phyloP scores from a whole-genome alignment of 495 filamentous ascomycete genomes.

The Darksidea phi region DNA sequence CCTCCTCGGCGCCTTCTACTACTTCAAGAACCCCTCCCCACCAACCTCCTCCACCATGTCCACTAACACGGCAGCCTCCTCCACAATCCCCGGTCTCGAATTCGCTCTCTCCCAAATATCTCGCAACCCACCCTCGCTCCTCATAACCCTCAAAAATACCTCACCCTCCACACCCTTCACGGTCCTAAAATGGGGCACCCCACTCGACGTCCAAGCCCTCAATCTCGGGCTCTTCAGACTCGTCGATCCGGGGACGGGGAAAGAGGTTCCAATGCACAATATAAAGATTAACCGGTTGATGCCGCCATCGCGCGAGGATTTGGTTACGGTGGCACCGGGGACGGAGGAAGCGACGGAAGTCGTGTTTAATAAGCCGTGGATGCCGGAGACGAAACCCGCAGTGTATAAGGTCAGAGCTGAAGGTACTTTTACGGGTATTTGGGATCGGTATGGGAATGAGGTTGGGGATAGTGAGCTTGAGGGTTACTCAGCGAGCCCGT shows the following conservation, averaged over 20 bases:
- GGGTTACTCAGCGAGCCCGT: background rate
- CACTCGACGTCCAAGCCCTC: conserved; percentile 24
- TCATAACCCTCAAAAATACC: conserved; percentile 29
- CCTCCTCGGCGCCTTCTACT: conserved; percentile 26
- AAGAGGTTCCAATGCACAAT: conserved; percentile 12
- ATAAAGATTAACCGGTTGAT: conserved; percentile 29
- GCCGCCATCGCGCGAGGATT: conserved; percentile 23
- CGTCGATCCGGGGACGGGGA: conserved; percentile 10
- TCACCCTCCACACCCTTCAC: conserved; percentile 22
- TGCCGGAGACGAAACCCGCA: conserved; percentile 14
- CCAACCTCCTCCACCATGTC: conserved; percentile 19
- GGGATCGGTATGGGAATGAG: conserved; percentile 23
- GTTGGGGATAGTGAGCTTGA: conserved; percentile 22
- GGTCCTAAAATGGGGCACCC: conserved; percentile 32
- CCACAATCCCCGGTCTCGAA: conserved; percentile 15
- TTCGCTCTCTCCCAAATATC: conserved; percentile 33
- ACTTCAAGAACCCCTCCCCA: conserved; percentile 14
- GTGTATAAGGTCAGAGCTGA: conserved; percentile 24
- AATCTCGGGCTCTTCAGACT: conserved; percentile 29
- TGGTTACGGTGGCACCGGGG: conserved; percentile 22
- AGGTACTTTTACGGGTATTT: conserved; percentile 22
- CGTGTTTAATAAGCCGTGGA: conserved; percentile 27
- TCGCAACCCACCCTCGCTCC: conserved; percentile 17
- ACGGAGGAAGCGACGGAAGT: conserved; percentile 26
- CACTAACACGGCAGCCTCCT: background rate